Base-by-base conservation (phyloP, 225 moss, liverwort and hornwort species). In the Rhytidiadelphus loreus region DNA sequence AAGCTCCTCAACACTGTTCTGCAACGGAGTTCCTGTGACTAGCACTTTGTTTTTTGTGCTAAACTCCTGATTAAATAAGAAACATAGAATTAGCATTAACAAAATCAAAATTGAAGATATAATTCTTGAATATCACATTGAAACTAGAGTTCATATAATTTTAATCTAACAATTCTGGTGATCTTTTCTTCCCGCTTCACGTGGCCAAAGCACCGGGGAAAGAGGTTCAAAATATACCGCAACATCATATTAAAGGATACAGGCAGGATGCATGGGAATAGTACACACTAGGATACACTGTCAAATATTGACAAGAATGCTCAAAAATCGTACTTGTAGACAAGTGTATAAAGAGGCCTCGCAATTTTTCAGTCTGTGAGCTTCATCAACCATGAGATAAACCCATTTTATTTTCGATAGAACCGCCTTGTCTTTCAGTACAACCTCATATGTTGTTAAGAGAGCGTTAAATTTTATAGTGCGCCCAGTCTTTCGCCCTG, bases 1-100 rank as follows among this genome's bases (percentile, higher is more conserved):
- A 88, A 99, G 96, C 90, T 99, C 99, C 94, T 99, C 99, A 86
- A 99, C 99, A 74, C 97, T 99, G 82, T 99, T 99, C 88, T 99
- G 99, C 87, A 99, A 91, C 74, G 99, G 99, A 86, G 99, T 99
- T 91, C 99, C 99, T 53, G 99, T 99, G 64, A 99, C 97, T 71
- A 99, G 92, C 66, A 96, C 96, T 93, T 99, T 99, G 91, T 99
- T 99, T 89, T 99, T 99, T 57, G 99, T 90, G 90, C 95, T 97
- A 78, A 99, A 99, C 86, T 99, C 99, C 99, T 99, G 96, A 75
- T 52, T 64, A 48, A 28, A 78, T 61, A 53, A 81, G 33, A 29
- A 37, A 44, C 26, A 65, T 37, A 32, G 53, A 86, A 87, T 91
- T 74, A 89, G 61, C 52, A 75, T 86, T 75, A 43, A 86, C 19